Conservation (phyloP, 2,329 filamentous ascomycete genomes). For the Grosmannia clavigera region DNA sequence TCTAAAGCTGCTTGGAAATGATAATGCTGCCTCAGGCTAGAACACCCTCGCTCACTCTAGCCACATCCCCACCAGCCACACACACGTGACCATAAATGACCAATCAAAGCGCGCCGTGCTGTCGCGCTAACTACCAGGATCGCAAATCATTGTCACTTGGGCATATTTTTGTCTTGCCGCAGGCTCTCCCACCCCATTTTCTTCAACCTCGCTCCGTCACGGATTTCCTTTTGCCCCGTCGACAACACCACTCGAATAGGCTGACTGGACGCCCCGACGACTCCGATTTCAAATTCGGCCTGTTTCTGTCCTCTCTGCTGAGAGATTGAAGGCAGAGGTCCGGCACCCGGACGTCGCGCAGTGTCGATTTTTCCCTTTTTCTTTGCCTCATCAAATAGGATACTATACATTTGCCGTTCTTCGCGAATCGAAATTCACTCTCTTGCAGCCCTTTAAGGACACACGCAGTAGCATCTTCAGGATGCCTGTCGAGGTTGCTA, state of each 20-base stretch:
- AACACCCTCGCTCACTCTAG: background rate
- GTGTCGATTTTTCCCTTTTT: no score
- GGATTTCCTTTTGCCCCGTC: background rate
- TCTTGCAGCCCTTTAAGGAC: background rate
- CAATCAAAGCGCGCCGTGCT: conserved; percentile 1
- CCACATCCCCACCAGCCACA: background rate
- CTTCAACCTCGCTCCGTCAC: background rate
- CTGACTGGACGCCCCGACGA: background rate
- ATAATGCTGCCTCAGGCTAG: background rate
- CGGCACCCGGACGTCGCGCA: no score
- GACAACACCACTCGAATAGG: background rate
- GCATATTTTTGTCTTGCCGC: conserved; percentile 1
- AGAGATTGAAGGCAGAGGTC: no score
- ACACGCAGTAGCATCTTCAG: conserved; percentile 14
- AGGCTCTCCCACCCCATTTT: background rate
- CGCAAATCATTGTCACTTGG: background rate
- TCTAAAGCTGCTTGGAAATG: no score
- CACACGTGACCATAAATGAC: background rate
- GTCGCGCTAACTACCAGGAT: conserved; percentile 1
- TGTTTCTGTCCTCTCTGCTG: no score
- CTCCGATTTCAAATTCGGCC: no score
- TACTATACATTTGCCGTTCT: no score
- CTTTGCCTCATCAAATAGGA: no score
- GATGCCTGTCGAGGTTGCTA: conserved; percentile 68
- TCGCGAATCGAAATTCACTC: background rate